Evolutionary conservation across 108 stramenopile genomes (phyloP).

Genomic region (Parmales sp.): DNA sequence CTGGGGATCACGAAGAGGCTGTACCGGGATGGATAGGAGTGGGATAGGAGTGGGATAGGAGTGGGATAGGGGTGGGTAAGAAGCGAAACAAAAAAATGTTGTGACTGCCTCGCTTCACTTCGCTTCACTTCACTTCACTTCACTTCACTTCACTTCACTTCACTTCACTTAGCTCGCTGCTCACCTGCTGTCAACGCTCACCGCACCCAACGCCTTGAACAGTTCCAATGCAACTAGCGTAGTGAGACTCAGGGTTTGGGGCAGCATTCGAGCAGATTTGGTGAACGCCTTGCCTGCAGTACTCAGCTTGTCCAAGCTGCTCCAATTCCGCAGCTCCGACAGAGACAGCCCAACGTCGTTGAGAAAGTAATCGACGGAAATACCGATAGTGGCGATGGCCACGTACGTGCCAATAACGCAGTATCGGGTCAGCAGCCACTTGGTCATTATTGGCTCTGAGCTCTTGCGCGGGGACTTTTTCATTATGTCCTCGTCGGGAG

Average conservation of each 20-base stretch:
- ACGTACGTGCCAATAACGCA: constrained; percentile 87
- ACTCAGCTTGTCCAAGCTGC: constrained; percentile 27
- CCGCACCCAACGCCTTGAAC: constrained; percentile 88
- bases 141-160: too few relatives aligned
- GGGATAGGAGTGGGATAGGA: too few relatives aligned
- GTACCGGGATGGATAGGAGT: too few relatives aligned
- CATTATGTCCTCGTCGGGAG: constrained; percentile 63
- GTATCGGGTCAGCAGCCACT: constrained; percentile 89
- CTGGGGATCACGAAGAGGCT: constrained; percentile 77
- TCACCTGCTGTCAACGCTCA: constrained; percentile 90
- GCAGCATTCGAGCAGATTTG: constrained; percentile 58
- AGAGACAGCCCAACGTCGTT: constrained; percentile 37
- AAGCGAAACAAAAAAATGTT: too few relatives aligned
- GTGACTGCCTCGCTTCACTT: too few relatives aligned
- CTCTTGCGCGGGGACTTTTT: constrained; percentile 67
- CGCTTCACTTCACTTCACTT: too few relatives aligned
- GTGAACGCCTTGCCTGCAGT: constrained; percentile 47
- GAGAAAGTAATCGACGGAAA: constrained; percentile 82
- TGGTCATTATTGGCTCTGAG: constrained; percentile 90
- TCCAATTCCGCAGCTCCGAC: constrained; percentile 40
- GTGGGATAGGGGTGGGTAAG: too few relatives aligned
- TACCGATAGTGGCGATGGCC: constrained; percentile 84
- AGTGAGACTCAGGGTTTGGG: constrained; percentile 82
- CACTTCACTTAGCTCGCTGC: too few relatives aligned
- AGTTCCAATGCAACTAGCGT: constrained; percentile 93